These are phyloP conservation scores for Heterobasidion occidentale DNA, from an alignment of 1,284 basidiomycete genomes.

Conservation along the genomic window DNA sequence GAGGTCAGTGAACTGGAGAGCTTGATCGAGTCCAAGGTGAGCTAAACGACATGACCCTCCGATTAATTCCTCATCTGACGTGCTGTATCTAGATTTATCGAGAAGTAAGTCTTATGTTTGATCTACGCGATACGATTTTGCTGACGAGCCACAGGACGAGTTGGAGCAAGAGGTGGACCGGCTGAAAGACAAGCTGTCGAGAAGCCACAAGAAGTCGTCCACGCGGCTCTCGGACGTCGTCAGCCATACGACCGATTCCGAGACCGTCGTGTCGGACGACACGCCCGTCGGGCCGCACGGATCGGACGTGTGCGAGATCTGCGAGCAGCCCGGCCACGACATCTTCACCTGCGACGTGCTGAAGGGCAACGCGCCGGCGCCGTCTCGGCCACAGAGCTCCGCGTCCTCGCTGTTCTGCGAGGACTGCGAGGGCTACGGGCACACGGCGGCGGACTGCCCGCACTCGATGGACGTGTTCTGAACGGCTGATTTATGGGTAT, in stretches of 20 bases:
- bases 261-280: slow-evolving; percentile 10
- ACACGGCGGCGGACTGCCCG: slow-evolving; percentile 63
- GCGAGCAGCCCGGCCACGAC: slow-evolving; percentile 75
- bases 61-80: not conserved
- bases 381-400: slow-evolving; percentile 5
- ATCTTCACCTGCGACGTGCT: slow-evolving; percentile 72
- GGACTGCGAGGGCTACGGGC: slow-evolving; percentile 72
- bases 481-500: slow-evolving; percentile 2
- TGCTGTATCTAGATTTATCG: slow-evolving; percentile 63
- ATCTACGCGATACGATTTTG: slow-evolving; percentile 5
- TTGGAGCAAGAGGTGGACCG: slow-evolving; percentile 80
- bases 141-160: slow-evolving; percentile 53
- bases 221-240: slow-evolving; percentile 37
- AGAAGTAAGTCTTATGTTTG: slow-evolving; percentile 40
- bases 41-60: slow-evolving; percentile 7
- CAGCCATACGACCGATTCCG: slow-evolving; percentile 18
- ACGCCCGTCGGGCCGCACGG: slow-evolving; percentile 9
- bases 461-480: slow-evolving; percentile 77
- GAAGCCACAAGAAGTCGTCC: slow-evolving; percentile 48
- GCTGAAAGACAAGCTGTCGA: slow-evolving; percentile 60
- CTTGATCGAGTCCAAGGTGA: slow-evolving; percentile 82
- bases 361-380: slow-evolving; percentile 27
- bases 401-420: slow-evolving; percentile 50
- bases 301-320: slow-evolving; percentile 68
- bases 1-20: slow-evolving; percentile 87